phyloP scores from a whole-genome alignment of 2,329 filamentous ascomycete species.

The Trichoderma sp. region DNA sequence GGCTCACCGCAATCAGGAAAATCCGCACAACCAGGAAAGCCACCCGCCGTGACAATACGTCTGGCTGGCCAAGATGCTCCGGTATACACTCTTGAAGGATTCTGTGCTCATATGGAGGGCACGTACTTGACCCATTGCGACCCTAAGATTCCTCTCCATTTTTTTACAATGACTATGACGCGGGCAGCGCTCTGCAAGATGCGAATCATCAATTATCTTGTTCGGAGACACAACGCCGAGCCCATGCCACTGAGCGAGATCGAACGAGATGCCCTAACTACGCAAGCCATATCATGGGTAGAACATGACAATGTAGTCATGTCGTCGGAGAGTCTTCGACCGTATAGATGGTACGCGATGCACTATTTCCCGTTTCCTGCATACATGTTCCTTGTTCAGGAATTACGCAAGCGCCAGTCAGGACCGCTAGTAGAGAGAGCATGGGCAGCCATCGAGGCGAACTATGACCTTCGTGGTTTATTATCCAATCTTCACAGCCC shows the following conservation, averaged over 20 bases:
- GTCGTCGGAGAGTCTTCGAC: constrained; percentile 46
- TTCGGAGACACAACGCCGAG: constrained; percentile 44
- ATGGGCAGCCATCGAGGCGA: constrained; percentile 55
- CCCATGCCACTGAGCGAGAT: constrained; percentile 39
- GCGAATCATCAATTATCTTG: constrained; percentile 53
- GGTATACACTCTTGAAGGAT: constrained; percentile 50
- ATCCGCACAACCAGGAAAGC: constrained; percentile 22
- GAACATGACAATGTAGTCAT: constrained; percentile 59
- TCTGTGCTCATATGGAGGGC: constrained; percentile 53
- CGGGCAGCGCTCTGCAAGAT: constrained; percentile 55
- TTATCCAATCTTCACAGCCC: constrained; percentile 51
- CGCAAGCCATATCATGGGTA: constrained; percentile 55
- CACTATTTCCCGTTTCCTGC: constrained; percentile 60
- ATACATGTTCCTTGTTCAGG: constrained; percentile 58
- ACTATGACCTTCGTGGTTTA: constrained; percentile 52
- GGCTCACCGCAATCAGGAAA: constrained; percentile 26
- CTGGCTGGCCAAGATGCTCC: constrained; percentile 51
- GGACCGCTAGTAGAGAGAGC: constrained; percentile 58
- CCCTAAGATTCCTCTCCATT: constrained; percentile 56
- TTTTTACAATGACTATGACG: constrained; percentile 58
- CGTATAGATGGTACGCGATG: constrained; percentile 58
- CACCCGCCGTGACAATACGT: constrained; percentile 35
- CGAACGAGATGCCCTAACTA: constrained; percentile 52
- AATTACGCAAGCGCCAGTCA: constrained; percentile 50
- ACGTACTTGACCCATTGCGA: constrained; percentile 57